Conservation (phyloP, 2,329 filamentous ascomycete genomes). For the Colletotrichum gloeosporioides region DNA sequence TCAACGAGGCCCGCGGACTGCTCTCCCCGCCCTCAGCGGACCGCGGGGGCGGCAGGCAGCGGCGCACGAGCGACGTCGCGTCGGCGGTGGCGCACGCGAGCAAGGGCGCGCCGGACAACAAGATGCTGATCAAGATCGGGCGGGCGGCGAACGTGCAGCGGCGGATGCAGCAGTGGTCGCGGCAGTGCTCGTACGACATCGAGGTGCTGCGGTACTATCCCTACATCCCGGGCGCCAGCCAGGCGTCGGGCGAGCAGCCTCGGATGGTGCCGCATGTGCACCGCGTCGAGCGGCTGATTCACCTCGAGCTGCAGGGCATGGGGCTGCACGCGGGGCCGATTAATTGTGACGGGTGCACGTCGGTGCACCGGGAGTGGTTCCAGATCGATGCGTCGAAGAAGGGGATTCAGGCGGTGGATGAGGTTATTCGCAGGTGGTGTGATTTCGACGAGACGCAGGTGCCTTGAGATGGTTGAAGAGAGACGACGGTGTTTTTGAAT, state of each 20-base stretch:
- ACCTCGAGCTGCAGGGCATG: constrained; percentile 80
- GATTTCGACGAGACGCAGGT: constrained; percentile 72
- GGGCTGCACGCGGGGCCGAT: constrained; percentile 56
- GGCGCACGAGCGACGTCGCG: constrained; percentile 61
- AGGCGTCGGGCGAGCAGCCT: constrained; percentile 41
- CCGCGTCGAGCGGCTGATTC: constrained; percentile 87
- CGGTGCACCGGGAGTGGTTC: constrained; percentile 94
- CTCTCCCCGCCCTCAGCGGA: constrained; percentile 55
- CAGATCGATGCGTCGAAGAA: constrained; percentile 78
- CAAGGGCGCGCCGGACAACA: constrained; percentile 49
- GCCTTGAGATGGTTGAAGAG: background rate
- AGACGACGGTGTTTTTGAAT: background rate
- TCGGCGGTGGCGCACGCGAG: constrained; percentile 49
- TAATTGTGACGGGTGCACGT: constrained; percentile 79
- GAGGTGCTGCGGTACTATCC: constrained; percentile 93
- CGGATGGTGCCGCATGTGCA: constrained; percentile 85
- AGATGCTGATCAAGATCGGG: constrained; percentile 72
- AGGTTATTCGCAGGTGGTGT: constrained; percentile 84
- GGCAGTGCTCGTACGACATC: constrained; percentile 89
- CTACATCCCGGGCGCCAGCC: constrained; percentile 61
- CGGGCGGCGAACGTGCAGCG: constrained; percentile 84
- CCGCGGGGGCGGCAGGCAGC: constrained; percentile 36
- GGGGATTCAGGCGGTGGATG: constrained; percentile 69
- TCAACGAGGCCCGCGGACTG: constrained; percentile 64
- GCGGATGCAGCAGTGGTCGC: constrained; percentile 89